Conservation (phyloP, 495 filamentous ascomycete species). For the Trypethelium eluteriae region DNA sequence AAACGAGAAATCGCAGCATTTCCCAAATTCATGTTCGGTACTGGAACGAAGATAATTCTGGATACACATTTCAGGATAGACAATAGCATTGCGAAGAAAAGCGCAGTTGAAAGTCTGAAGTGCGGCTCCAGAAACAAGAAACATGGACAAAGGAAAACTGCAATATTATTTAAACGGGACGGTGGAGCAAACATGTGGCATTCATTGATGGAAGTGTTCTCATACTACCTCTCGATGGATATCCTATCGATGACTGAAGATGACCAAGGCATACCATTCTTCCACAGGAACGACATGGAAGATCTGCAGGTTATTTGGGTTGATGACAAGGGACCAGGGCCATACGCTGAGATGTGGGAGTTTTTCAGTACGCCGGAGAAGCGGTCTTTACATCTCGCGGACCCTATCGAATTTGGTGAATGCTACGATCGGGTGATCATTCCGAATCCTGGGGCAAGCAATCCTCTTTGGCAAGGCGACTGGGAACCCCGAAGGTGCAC, state of each 20-base stretch:
- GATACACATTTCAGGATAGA: constrained; percentile 4
- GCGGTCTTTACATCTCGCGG: constrained; percentile 14
- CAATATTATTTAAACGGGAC: constrained; percentile 38
- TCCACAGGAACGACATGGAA: constrained; percentile 22
- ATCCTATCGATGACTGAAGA: constrained; percentile 28
- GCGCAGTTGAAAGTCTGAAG: background rate
- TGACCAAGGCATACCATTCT: constrained; percentile 15
- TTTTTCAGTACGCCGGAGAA: constrained; percentile 26
- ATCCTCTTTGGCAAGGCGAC: constrained; percentile 38
- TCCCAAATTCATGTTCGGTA: constrained; percentile 6
- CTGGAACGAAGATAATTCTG: background rate
- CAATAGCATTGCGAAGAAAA: background rate
- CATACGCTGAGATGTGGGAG: constrained; percentile 36
- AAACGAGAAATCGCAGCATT: constrained; percentile 6
- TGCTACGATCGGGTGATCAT: constrained; percentile 34
- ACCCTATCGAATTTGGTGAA: background rate
- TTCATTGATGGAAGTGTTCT: constrained; percentile 38
- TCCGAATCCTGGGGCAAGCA: constrained; percentile 35
- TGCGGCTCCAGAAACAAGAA: constrained; percentile 5
- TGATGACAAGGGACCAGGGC: constrained; percentile 34
- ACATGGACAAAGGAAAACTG: constrained; percentile 12
- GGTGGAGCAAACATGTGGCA: constrained; percentile 37
- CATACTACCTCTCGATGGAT: constrained; percentile 35
- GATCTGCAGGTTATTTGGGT: constrained; percentile 35
- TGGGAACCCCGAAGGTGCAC: constrained; percentile 31